Conservation (phyloP, 805 yeast genomes). For the Ogataea methanolica region DNA sequence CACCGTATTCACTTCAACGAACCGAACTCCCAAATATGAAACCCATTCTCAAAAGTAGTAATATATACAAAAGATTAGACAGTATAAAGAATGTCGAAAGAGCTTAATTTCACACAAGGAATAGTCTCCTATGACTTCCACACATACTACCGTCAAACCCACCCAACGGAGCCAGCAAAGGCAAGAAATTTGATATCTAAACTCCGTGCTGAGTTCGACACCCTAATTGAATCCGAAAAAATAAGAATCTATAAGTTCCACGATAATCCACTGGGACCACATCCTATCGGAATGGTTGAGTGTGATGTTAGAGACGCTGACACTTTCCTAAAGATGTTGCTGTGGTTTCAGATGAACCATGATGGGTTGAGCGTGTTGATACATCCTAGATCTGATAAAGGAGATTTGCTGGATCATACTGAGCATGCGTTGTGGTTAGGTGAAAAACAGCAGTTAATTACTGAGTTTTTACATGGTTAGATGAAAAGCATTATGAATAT, state of each 20-base stretch:
- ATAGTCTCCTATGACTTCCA: slow-evolving; percentile 49
- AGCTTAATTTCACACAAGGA: slow-evolving; percentile 10
- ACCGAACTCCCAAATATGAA: no score
- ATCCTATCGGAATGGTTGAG: slow-evolving; percentile 57
- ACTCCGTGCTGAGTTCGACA: slow-evolving; percentile 22
- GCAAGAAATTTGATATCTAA: slow-evolving; percentile 23
- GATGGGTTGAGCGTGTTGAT: slow-evolving; percentile 48
- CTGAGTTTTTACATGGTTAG: slow-evolving; percentile 2
- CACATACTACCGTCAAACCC: slow-evolving; percentile 42
- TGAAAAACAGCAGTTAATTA: slow-evolving; percentile 15
- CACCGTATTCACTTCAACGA: no score
- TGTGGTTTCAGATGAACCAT: slow-evolving; percentile 50
- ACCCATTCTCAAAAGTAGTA: no score
- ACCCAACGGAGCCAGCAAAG: slow-evolving; percentile 29
- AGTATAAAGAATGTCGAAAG: background rate
- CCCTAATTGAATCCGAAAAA: slow-evolving; percentile 32
- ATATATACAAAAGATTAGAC: no score
- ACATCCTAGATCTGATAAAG: slow-evolving; percentile 44
- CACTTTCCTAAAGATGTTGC: slow-evolving; percentile 39
- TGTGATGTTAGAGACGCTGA: slow-evolving; percentile 45
- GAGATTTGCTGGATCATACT: slow-evolving; percentile 47
- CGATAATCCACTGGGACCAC: slow-evolving; percentile 53
- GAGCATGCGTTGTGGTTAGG: slow-evolving; percentile 56
- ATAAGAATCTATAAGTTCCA: slow-evolving; percentile 41
- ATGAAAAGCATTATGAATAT: background rate